Evolutionary conservation across 139 green algal species (phyloP).

Genomic region (Monoraphidium neglectum): DNA sequence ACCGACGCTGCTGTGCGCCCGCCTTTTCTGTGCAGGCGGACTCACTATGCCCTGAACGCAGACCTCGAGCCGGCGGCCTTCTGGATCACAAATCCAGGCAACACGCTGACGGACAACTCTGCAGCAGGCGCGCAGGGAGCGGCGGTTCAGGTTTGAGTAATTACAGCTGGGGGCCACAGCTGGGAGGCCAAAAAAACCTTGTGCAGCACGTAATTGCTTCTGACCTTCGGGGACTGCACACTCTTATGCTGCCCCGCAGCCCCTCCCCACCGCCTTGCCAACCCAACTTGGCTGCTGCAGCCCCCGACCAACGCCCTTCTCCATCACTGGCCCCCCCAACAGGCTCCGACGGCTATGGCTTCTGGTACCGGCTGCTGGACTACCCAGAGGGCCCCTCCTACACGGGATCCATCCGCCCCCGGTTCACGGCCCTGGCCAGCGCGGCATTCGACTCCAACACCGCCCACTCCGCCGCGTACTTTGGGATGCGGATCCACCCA

Average conservation of each 20-base stretch:
- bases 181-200: too few species aligned
- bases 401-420: conserved; percentile 50
- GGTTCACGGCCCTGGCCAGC: conserved; percentile 41
- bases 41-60: conserved; percentile 61
- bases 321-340: too few species aligned
- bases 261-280: too few species aligned
- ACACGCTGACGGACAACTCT: conserved; percentile 57
- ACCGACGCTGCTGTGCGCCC: too few species aligned
- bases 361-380: conserved; percentile 49
- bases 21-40: too few species aligned
- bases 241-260: too few species aligned
- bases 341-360: conserved; percentile 38
- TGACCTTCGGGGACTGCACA: too few species aligned
- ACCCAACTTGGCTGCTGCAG: too few species aligned
- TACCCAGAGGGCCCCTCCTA: conserved; percentile 43
- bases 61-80: conserved; percentile 78
- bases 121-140: conserved; percentile 42
- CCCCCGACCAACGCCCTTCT: too few species aligned
- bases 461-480: conserved; percentile 68
- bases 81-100: conserved; percentile 85
- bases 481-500: conserved; percentile 52
- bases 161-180: too few species aligned
- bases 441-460: conserved; percentile 52
- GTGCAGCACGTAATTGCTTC: too few species aligned
- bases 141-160: too few species aligned